A percentile compares a stretch with the other conserved stretches of the same genome.
Conservation (phyloP, 371 early-diverging fungal species). For the Haplosporangium sp. region DNA sequence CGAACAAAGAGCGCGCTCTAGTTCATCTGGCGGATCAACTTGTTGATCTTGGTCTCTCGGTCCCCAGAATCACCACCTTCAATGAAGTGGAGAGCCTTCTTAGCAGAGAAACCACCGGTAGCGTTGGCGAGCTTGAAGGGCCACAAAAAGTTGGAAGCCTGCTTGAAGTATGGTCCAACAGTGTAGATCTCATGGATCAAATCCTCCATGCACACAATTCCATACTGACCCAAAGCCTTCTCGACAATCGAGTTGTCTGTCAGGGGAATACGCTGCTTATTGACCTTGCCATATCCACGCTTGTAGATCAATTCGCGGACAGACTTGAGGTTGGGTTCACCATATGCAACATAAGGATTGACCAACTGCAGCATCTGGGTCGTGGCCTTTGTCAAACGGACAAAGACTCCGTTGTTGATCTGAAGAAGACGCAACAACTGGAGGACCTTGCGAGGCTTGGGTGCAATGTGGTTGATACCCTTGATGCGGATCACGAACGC, state of each 20-base stretch:
- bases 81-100: conserved; percentile 97
- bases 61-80: conserved; percentile 99
- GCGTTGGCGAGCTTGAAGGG: conserved; percentile 99
- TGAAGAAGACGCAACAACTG: conserved; percentile 98
- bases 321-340: conserved; percentile 98
- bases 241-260: conserved; percentile 97
- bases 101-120: conserved; percentile 94
- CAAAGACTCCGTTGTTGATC: conserved; percentile 99
- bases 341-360: conserved; percentile 97
- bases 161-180: conserved; percentile 97
- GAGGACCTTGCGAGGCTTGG: conserved; percentile 99
- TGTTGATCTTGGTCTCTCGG: conserved; percentile 96
- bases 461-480: conserved; percentile 98
- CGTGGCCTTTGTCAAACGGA: conserved; percentile 98
- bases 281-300: conserved; percentile 98
- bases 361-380: conserved; percentile 98
- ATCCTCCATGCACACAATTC: conserved; percentile 99
- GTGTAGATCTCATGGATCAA: conserved; percentile 99
- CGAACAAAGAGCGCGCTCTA: no score
- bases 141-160: conserved; percentile 99
- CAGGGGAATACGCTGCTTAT: conserved; percentile 97
- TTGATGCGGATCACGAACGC: conserved; percentile 98
- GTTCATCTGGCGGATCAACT: conserved; percentile 96
- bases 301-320: conserved; percentile 99
- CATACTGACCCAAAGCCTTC: conserved; percentile 93